Evolutionary conservation across 768 basidiomycete genomes (phyloP), one percentile per base, ranked within the genome.

Genomic region (Leccinellum albellum): DNA sequence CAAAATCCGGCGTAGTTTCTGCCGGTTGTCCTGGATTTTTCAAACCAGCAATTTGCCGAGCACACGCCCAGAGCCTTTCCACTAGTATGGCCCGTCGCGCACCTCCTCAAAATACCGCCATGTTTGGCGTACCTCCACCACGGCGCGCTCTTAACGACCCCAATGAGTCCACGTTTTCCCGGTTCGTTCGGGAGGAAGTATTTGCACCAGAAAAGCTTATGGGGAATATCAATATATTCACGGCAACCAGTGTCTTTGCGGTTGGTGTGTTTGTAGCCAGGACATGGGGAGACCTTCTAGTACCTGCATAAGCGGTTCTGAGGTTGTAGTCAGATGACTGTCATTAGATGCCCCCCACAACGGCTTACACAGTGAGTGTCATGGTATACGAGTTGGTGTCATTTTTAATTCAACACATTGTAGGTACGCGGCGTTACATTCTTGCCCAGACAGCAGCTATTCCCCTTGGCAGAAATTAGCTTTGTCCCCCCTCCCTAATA

Each of bases 201-300:
- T 80, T 80, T 56, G 80, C 88, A 50, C 86, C 86, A 10, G 88
- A 91, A 61, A 91, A 91, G 70, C 64, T 87, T 15, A 75, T 79
- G 13, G 90, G 90, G 56, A 93, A 92, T 68, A 64, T 91, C 66
- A 88, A 79, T 66, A 81, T 91, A 59, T 63, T 85, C 46, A 82
- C 85, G 8, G 86, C 86, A 20, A 73, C 86, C 7, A 76, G 79
- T 6, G 73, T 91, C 58, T 93, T 92, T 64, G 73, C 83, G 24
- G 87, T 82, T 28, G 88, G 89, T 3, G 84, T 93, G 55, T 70
- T 85, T 45, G 83, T 77, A 14, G 83, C 86, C 15, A 84, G 89
- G 70, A 82, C 82, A 42, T 96, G 88, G 81, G 91, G 91, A 12
- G 88, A 87, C 42, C 68, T 88, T 44, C 81, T 92, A 75, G 80